Evolutionary conservation across 2,329 filamentous ascomycete species (phyloP), one percentile per base, ranked within the genome.

Genomic region (Bipolaris gigantea): DNA sequence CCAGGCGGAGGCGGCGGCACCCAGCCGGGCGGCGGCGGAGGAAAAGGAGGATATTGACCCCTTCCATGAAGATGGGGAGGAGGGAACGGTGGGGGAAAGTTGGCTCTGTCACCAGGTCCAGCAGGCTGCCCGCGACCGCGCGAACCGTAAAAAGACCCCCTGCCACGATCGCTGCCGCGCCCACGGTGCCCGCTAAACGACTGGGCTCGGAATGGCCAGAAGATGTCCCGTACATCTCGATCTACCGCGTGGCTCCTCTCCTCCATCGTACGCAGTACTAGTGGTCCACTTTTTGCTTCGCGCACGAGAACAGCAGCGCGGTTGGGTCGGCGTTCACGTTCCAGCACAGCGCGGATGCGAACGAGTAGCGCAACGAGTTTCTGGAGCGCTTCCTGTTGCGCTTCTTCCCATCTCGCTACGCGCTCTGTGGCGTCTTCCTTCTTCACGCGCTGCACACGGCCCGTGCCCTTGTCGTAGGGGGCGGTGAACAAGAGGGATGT

Each of bases 401-500:
- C 52, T 8, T 56, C 25, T 46, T 70, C 67, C 67, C 66, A 70
- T 1, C 38, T 50, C 32, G 50, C 56, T 2, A 67, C 35, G 7
- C 61, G 60, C n/a, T 57, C 48, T 5, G 35, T 60, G 0, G 62
- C 59, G 5, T 65, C 45, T 48, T 66, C 60, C 5, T 56, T 45
- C 34, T 59, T 66, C 32, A 66, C 43, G 0, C 49, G 52, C 10
- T 47, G 33, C 3, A 65, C 45, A 10, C 49, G 51, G 1, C 65
- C 59, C 0, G 60, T 61, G 4, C 44, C 57, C 10, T 36, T 38
- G 11, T 60, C 44, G 32, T 67, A 70, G 2, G 55, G 58, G 0
- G 61, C 66, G 0, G 62, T 67, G 53, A 65, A 63, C 0, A 70
- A 48, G 16, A 67, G 55, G 16, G 57, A 50, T 0, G 68, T 71